phyloP scores from a whole-genome alignment of 257 asterid species.

The Lithospermum erythrorhizon region DNA sequence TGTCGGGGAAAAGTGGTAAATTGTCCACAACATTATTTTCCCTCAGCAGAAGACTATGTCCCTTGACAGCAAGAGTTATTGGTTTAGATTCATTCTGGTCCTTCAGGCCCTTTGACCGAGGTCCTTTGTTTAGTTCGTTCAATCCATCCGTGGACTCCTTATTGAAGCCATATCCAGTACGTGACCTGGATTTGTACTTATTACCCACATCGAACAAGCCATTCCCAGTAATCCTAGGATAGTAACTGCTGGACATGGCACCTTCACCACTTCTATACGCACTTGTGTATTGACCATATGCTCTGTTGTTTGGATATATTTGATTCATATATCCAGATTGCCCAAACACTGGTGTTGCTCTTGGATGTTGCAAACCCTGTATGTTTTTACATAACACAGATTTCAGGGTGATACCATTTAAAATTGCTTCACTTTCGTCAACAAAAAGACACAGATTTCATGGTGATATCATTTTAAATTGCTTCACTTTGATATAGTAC shows the following conservation, averaged over 20 bases:
- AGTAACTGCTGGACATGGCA: conserved; percentile 13
- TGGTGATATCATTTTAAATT: no score
- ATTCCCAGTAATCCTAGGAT: conserved; percentile 15
- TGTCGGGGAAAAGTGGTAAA: conserved; percentile 18
- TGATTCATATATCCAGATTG: conserved; percentile 18
- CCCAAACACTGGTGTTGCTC: conserved; percentile 31
- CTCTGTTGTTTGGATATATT: conserved; percentile 22
- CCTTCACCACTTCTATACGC: conserved; percentile 19
- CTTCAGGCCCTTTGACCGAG: conserved; percentile 28
- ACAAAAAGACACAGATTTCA: background rate
- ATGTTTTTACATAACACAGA: conserved; percentile 1
- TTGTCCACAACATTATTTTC: conserved; percentile 16
- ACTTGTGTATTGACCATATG: conserved; percentile 22
- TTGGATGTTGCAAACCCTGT: conserved; percentile 40
- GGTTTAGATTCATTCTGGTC: conserved; percentile 22
- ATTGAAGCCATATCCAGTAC: conserved; percentile 12
- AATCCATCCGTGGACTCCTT: conserved; percentile 26
- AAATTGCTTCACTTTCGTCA: background rate
- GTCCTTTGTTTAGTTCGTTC: conserved; percentile 34
- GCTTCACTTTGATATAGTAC: no score
- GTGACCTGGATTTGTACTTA: conserved; percentile 24
- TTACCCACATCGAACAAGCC: conserved; percentile 27
- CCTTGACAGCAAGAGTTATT: conserved; percentile 20
- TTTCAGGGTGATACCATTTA: background rate
- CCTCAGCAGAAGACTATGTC: conserved; percentile 24